Evolutionary conservation across 2,329 filamentous ascomycete genomes (phyloP), one percentile per base, ranked within the genome.

Genomic region (Apiospora phragmitis): DNA sequence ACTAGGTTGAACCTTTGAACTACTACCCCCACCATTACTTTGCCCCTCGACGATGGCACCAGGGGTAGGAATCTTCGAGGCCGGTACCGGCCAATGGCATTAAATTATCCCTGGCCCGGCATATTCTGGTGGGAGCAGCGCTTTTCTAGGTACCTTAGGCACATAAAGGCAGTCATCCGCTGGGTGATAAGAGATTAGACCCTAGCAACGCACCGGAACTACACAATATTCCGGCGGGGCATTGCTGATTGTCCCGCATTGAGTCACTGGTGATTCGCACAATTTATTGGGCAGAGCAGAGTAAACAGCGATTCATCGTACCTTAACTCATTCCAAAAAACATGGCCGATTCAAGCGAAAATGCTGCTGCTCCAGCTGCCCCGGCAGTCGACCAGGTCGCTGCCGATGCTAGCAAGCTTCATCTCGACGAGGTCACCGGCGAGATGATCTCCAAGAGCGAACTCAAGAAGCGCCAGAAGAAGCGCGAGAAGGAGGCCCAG

Each of bases 381-480:
- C 65, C 70, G n/a, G n/a, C n/a, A 69, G 84, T 84, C 74, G 87
- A 88, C 74, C 82, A 84, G 77, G 82, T 91, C 75, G 88, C 88
- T 79, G 67, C 45, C 41, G 67, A 68, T 55, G 67, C 42, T 29
- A 45, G 67, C 67, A 94, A 95, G 84, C 88, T 97, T 76, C 89
- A 95, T 82, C 89, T 96, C 68, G 96, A 99, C 82, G 94, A 97
- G 79, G 94, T 95, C 74, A 98, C 96, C 18, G 96, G 96, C 78
- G 96, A 99, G 85, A 91, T 84, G 82, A 81, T 92, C 72, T 95
- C 93, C 85, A 95, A 95, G 90, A 90, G 91, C 21, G 92, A 95
- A 85, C 87, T 98, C 82, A 99, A 99, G 94, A 95, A 94, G 86
- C 91, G 95, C 79, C 90, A 95, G 86, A 99, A 99, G 93, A 88